Evolutionary conservation across 768 basidiomycete species (phyloP).

Genomic region (Chiua virens): DNA sequence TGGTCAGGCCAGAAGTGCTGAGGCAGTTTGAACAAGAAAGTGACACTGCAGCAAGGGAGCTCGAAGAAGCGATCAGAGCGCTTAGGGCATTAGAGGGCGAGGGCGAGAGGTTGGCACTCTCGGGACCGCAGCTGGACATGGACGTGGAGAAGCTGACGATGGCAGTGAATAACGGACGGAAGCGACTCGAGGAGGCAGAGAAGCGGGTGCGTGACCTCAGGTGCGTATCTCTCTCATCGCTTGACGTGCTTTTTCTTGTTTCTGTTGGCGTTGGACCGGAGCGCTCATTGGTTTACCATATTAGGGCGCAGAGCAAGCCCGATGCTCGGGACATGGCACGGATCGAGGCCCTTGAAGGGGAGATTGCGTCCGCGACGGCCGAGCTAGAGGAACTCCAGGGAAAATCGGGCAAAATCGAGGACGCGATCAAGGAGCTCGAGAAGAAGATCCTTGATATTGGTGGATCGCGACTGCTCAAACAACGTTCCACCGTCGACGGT

Average conservation of each 20-base stretch:
- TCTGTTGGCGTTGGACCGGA: background rate
- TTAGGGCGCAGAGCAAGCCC: slow-evolving; percentile 79
- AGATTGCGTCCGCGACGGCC: slow-evolving; percentile 54
- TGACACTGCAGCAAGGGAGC: slow-evolving; percentile 53
- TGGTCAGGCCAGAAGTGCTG: slow-evolving; percentile 76
- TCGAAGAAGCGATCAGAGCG: slow-evolving; percentile 55
- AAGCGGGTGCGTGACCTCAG: slow-evolving; percentile 78
- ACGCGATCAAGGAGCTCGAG: slow-evolving; percentile 82
- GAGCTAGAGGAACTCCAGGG: slow-evolving; percentile 66
- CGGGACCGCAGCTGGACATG: slow-evolving; percentile 77
- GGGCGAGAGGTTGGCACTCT: slow-evolving; percentile 54
- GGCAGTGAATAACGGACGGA: slow-evolving; percentile 73
- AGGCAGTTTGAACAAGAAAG: slow-evolving; percentile 74
- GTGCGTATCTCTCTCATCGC: slow-evolving; percentile 45
- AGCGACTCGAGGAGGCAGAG: slow-evolving; percentile 59
- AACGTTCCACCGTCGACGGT: slow-evolving; percentile 90
- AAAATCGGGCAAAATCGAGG: slow-evolving; percentile 67
- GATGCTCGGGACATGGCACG: slow-evolving; percentile 79
- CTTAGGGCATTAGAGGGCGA: slow-evolving; percentile 60
- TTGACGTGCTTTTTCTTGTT: background rate
- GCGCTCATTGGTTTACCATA: background rate
- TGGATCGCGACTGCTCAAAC: slow-evolving; percentile 81
- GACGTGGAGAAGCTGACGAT: slow-evolving; percentile 79
- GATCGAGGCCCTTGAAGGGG: slow-evolving; percentile 68
- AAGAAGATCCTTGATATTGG: slow-evolving; percentile 93